Evolutionary conservation across 176 grass and related monocot genomes (phyloP), one percentile per base, ranked within the genome.

Genomic region (sorghum (Sorghum bicolor)): DNA sequence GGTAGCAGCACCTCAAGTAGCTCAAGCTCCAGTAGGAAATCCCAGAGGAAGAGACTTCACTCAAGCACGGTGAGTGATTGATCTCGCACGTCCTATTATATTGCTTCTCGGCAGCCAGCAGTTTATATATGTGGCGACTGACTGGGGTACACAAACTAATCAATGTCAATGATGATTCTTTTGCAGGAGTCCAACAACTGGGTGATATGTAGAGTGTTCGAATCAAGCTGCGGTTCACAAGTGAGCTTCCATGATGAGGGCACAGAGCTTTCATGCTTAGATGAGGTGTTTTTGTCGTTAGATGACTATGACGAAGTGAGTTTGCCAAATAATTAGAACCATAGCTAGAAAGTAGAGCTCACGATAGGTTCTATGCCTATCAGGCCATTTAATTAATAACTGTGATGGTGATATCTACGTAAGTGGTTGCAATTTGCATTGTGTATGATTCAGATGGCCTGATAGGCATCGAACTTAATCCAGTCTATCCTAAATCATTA

Each of bases 221-320:
- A 92, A 37, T 94, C 94, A 22, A 88, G 64, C 5, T 83, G 84
- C 0, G 87, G 87, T 43, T 84, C 91, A 0, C 94, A 88, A 86
- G 86, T 87, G 64, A 89, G 86, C 91, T 90, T 90, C 73, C 85
- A 80, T 20, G 94, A 90, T 34, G 91, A 97, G 29, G 89, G 79
- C 50, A 81, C 71, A 2, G 91, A 97, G 72, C 89, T 97, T 44
- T 97, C 94, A 15, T 97, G 94, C 82, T 89, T 97, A 37, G 94
- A 97, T 83, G 94, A 97, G 73, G 94, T 97, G 78, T 97, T 97
- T 82, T 85, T 97, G 84, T 97, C 94, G 6, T 74, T 97, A 67
- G 94, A 97, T 75, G 94, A 97, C 75, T 86, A 88, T 28, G 94
- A 97, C 31, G 94, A 97, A 84, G 91, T 97, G 79, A 93, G 91